These are phyloP conservation scores for Colletotrichum sp. DNA, from an alignment of 2,329 filamentous ascomycete species.

Conservation along the genomic window DNA sequence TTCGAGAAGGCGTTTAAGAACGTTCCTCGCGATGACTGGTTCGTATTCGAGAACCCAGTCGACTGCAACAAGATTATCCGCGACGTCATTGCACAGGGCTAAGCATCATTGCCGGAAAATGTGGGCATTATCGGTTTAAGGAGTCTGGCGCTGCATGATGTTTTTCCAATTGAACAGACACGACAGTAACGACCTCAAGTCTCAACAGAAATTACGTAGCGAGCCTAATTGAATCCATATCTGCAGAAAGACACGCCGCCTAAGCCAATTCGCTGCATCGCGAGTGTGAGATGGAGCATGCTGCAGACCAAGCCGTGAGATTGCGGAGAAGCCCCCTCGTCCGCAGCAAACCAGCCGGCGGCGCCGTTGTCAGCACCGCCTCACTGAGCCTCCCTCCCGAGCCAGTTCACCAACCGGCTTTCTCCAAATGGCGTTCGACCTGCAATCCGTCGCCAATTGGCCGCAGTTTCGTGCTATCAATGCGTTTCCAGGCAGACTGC, in stretches of 20 bases:
- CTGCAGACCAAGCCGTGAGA: not conserved
- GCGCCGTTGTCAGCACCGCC: constrained; percentile 4
- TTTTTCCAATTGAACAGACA: not conserved
- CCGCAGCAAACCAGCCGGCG: not conserved
- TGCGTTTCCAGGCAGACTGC: not conserved
- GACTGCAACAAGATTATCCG: constrained; percentile 60
- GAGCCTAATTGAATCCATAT: not conserved
- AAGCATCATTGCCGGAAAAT: not conserved
- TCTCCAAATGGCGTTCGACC: not conserved
- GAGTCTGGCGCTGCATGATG: not conserved
- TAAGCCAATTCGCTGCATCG: not conserved
- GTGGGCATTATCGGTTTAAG: not conserved
- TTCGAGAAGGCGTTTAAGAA: constrained; percentile 85
- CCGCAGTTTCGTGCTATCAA: not conserved
- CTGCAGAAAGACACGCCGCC: not conserved
- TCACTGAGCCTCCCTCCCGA: not conserved
- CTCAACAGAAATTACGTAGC: not conserved
- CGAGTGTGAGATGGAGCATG: not conserved
- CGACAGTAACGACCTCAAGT: not conserved
- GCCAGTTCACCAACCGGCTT: not conserved
- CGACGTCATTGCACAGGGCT: constrained; percentile 25
- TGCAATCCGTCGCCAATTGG: not conserved
- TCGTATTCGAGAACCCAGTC: constrained; percentile 78
- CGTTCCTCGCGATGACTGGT: constrained; percentile 75
- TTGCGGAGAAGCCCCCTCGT: not conserved